Evolutionary conservation across 148 eudicot genomes (phyloP).

Genomic region (Camellia granthamiana): DNA sequence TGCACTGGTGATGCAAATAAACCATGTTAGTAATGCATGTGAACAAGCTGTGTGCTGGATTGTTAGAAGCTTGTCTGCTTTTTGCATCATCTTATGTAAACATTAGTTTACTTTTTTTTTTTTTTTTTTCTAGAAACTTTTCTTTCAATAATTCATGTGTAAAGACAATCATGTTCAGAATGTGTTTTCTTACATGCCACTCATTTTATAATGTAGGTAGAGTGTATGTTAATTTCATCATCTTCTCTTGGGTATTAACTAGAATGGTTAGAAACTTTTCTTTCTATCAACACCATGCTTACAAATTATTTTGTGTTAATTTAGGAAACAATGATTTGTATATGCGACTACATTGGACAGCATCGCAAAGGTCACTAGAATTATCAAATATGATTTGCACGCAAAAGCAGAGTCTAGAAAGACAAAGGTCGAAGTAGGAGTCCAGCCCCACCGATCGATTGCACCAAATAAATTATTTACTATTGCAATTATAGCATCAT

Average conservation of each 20-base stretch:
- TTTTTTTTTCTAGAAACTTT: background rate
- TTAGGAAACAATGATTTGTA: slow-evolving; percentile 81
- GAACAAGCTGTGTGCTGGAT: background rate
- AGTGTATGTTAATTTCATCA: background rate
- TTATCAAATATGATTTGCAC: slow-evolving; percentile 87
- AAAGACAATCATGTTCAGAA: too few relatives aligned
- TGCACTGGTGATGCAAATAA: background rate
- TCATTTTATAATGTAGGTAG: too few relatives aligned
- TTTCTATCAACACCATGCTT: background rate
- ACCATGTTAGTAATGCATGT: background rate
- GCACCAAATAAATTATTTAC: too few relatives aligned
- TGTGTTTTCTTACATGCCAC: too few relatives aligned
- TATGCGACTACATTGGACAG: slow-evolving; percentile 71
- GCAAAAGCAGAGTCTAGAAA: slow-evolving; percentile 70
- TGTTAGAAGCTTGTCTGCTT: background rate
- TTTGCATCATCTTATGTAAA: slow-evolving; percentile 4
- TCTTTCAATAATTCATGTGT: background rate
- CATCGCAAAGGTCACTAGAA: slow-evolving; percentile 73
- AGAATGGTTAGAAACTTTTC: background rate
- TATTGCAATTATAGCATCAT: too few relatives aligned
- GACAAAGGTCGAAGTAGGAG: slow-evolving; percentile 79
- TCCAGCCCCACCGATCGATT: too few relatives aligned
- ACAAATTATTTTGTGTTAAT: slow-evolving; percentile 14
- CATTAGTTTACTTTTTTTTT: background rate
- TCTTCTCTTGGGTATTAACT: background rate